phyloP scores from a whole-genome alignment of 352 stramenopile species.

The Globisporangium paddicum region DNA sequence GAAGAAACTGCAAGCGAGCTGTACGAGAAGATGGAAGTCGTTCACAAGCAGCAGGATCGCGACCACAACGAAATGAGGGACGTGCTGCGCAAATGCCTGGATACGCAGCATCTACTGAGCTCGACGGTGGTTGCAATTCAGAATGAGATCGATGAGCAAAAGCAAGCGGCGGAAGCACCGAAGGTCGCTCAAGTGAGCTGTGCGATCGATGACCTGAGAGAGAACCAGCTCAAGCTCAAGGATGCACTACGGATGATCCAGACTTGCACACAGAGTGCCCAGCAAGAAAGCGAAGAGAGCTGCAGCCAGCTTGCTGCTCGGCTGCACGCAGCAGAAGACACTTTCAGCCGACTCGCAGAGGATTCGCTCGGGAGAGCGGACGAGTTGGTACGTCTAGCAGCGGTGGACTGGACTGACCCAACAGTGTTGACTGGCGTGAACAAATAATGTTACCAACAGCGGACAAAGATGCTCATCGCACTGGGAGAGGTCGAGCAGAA shows the following conservation, averaged over 20 bases:
- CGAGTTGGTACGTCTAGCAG: constrained; percentile 32
- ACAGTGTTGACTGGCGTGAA: neutral
- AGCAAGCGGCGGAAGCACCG: constrained; percentile 6
- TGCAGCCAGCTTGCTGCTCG: constrained; percentile 25
- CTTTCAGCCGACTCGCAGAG: constrained; percentile 31
- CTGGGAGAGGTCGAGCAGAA: constrained; percentile 36
- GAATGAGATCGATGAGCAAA: constrained; percentile 39
- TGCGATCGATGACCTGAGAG: constrained; percentile 39
- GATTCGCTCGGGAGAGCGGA: constrained; percentile 30
- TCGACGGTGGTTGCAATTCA: constrained; percentile 51
- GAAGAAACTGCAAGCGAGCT: constrained; percentile 16
- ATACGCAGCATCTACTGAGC: constrained; percentile 60
- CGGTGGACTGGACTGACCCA: neutral
- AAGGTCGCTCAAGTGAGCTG: constrained; percentile 5
- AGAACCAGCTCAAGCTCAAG: constrained; percentile 39
- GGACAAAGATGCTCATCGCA: constrained; percentile 27
- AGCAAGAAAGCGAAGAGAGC: constrained; percentile 27
- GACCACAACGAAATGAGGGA: constrained; percentile 29
- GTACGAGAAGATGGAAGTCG: constrained; percentile 11
- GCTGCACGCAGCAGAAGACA: constrained; percentile 38
- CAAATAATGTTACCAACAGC: constrained; percentile 7
- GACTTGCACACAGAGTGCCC: constrained; percentile 31
- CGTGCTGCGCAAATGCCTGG: constrained; percentile 46
- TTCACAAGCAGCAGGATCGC: constrained; percentile 1
- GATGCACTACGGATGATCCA: constrained; percentile 47